Percentiles rank a stretch among this genome's conserved stretches.
phyloP scores from a whole-genome alignment of 495 filamentous ascomycete genomes.

The Tirmania nivea region DNA sequence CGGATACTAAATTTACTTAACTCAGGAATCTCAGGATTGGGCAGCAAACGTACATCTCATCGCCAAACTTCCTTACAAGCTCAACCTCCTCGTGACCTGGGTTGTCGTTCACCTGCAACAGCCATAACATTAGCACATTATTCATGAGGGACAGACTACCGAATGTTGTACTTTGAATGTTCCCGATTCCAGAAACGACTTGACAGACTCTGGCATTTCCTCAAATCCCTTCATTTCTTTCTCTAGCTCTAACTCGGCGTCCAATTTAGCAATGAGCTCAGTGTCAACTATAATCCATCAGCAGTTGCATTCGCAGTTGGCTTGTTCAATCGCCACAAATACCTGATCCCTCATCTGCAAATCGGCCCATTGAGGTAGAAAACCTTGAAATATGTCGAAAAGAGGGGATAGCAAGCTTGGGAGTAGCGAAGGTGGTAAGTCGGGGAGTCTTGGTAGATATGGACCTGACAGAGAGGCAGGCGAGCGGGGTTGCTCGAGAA shows the following conservation, averaged over 20 bases:
- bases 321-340: slow-evolving; percentile 6
- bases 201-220: slow-evolving; percentile 37
- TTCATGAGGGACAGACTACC: neutral
- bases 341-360: slow-evolving; percentile 21
- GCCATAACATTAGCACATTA: neutral
- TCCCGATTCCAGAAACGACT: slow-evolving; percentile 51
- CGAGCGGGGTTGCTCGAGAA: slow-evolving; percentile 3
- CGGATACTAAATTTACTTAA: slow-evolving; percentile 31
- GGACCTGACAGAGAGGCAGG: slow-evolving; percentile 1
- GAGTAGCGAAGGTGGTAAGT: neutral
- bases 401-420: neutral
- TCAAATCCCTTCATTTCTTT: slow-evolving; percentile 34
- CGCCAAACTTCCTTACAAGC: slow-evolving; percentile 58
- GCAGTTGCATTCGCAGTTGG: neutral
- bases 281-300: slow-evolving; percentile 31
- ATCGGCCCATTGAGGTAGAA: slow-evolving; percentile 7
- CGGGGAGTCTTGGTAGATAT: slow-evolving; percentile 2
- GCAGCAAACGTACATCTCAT: slow-evolving; percentile 35
- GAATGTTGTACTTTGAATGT: slow-evolving; percentile 29
- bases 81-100: slow-evolving; percentile 70
- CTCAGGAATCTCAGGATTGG: neutral
- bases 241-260: slow-evolving; percentile 53
- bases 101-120: neutral
- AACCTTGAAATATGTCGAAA: slow-evolving; percentile 2
- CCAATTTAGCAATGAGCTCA: slow-evolving; percentile 54